Conservation (phyloP, 2,329 filamentous ascomycete genomes). For the Decorospora gaudefroyi region DNA sequence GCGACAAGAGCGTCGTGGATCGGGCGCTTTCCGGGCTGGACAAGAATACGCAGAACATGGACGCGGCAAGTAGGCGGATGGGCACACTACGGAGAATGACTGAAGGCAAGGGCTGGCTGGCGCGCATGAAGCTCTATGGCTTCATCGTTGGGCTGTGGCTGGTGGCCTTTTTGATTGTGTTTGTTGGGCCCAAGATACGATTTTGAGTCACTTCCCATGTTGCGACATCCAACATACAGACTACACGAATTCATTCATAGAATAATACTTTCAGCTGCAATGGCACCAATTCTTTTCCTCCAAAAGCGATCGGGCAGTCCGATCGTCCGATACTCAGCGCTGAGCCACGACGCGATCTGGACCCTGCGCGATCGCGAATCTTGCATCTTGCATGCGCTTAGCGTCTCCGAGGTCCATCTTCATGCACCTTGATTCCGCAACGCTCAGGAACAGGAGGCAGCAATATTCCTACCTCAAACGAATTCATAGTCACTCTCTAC, state of each 20-base stretch:
- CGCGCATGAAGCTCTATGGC: slow-evolving; percentile 78
- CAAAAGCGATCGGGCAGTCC: slow-evolving; percentile 8
- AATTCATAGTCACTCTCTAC: slow-evolving; percentile 1
- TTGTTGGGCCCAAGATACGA: slow-evolving; percentile 83
- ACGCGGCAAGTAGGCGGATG: slow-evolving; percentile 76
- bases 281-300: slow-evolving; percentile 3
- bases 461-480: slow-evolving; percentile 9
- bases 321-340: slow-evolving; percentile 13
- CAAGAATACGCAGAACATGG: slow-evolving; percentile 74
- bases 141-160: slow-evolving; percentile 84
- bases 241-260: slow-evolving; percentile 6
- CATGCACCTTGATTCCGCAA: slow-evolving; percentile 8
- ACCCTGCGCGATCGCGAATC: slow-evolving; percentile 29
- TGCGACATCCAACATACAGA: background rate
- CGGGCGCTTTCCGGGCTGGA: slow-evolving; percentile 76
- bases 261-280: slow-evolving; percentile 5
- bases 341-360: slow-evolving; percentile 18
- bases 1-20: slow-evolving; percentile 71
- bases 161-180: slow-evolving; percentile 77
- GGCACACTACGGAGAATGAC: slow-evolving; percentile 76
- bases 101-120: slow-evolving; percentile 87
- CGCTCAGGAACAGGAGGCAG: slow-evolving; percentile 22
- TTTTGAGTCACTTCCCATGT: slow-evolving; percentile 53
- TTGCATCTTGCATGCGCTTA: slow-evolving; percentile 27
- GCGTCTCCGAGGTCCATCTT: slow-evolving; percentile 21